Conservation (phyloP, 805 yeast genomes). For the Wickerhamiella nectarea region DNA sequence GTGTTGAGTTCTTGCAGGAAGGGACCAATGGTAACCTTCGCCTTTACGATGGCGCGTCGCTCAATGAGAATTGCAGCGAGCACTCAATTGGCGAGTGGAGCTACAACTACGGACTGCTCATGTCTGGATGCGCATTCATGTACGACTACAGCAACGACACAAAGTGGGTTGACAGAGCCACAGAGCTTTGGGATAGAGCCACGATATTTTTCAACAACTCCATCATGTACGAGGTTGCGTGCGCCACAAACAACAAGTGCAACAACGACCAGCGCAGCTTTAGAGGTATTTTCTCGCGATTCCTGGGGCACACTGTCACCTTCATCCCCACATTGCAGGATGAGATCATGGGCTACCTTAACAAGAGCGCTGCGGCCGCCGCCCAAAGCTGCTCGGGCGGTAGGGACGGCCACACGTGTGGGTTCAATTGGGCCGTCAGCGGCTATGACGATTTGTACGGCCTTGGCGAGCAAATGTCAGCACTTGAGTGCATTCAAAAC, state of each 20-base stretch:
- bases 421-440: conserved; percentile 48
- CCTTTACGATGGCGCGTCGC: conserved; percentile 64
- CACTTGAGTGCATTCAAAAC: conserved; percentile 49
- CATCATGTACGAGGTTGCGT: conserved; percentile 58
- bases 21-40: conserved; percentile 19
- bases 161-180: conserved; percentile 45
- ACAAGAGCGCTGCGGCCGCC: conserved; percentile 51
- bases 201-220: conserved; percentile 38
- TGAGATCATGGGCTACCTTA: conserved; percentile 34
- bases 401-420: conserved; percentile 68
- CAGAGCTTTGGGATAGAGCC: conserved; percentile 35
- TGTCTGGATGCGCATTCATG: conserved; percentile 57
- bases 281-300: conserved; percentile 55
- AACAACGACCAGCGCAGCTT: conserved; percentile 64
- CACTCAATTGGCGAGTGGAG: conserved; percentile 52
- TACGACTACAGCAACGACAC: conserved; percentile 47
- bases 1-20: conserved; percentile 33
- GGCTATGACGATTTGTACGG: conserved; percentile 61
- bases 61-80: conserved; percentile 34
- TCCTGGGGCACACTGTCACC: conserved; percentile 47
- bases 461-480: conserved; percentile 73
- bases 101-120: conserved; percentile 56
- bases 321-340: conserved; percentile 43
- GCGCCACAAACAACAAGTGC: conserved; percentile 41
- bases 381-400: conserved; percentile 75